Conservation (phyloP, 1,284 basidiomycete species). For the Rhodotorula sp. region DNA sequence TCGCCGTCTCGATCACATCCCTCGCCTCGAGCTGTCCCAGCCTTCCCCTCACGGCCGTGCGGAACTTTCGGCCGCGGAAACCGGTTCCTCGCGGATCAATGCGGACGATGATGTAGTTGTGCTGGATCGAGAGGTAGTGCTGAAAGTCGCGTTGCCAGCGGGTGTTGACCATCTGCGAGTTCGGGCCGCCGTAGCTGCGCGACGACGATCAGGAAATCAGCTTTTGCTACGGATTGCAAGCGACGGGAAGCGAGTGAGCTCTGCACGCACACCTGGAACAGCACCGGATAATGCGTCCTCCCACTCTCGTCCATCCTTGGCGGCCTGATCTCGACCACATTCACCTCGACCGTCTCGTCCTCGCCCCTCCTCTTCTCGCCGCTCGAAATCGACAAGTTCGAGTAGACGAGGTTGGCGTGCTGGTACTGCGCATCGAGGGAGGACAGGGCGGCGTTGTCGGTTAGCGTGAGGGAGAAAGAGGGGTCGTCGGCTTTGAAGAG, state of each 20-base stretch:
- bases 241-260: neutral
- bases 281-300: slow-evolving; percentile 85
- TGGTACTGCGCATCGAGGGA: slow-evolving; percentile 68
- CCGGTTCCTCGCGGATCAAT: slow-evolving; percentile 89
- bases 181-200: slow-evolving; percentile 81
- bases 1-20: slow-evolving; percentile 82
- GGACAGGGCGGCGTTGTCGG: slow-evolving; percentile 71
- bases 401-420: slow-evolving; percentile 65
- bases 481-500: slow-evolving; percentile 65
- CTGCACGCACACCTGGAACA: slow-evolving; percentile 71
- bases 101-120: slow-evolving; percentile 80
- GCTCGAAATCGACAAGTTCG: slow-evolving; percentile 60
- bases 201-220: neutral
- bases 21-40: slow-evolving; percentile 80
- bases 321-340: slow-evolving; percentile 70
- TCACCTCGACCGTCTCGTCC: slow-evolving; percentile 19
- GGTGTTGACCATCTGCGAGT: slow-evolving; percentile 71
- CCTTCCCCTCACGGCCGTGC: slow-evolving; percentile 79
- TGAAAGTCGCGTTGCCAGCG: slow-evolving; percentile 76
- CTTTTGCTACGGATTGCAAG: neutral
- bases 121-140: slow-evolving; percentile 73
- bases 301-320: slow-evolving; percentile 89
- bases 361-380: neutral
- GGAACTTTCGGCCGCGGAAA: slow-evolving; percentile 73
- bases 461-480: slow-evolving; percentile 64